These are phyloP conservation scores for Sequoia sempervirens DNA, from an alignment of 75 land plant genomes.

Conservation along the genomic window DNA sequence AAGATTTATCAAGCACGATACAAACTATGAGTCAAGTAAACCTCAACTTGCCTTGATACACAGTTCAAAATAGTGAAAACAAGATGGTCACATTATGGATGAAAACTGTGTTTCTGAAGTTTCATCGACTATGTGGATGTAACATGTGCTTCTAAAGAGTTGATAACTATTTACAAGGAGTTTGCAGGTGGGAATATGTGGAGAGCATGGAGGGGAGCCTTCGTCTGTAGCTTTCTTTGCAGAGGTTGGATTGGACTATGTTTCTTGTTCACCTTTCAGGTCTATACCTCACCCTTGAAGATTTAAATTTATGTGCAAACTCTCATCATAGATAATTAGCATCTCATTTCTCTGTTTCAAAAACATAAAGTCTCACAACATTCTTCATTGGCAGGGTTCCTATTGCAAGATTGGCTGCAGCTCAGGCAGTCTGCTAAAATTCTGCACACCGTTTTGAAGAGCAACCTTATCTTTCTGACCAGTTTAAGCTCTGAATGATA, in stretches of 20 bases:
- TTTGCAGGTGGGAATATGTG: slow-evolving; percentile 91
- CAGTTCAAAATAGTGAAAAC: background rate
- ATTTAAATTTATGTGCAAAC: background rate
- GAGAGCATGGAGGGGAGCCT: slow-evolving; percentile 98
- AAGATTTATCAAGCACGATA: background rate
- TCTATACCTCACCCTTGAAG: slow-evolving; percentile 7
- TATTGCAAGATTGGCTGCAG: slow-evolving; percentile 95
- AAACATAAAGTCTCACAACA: background rate
- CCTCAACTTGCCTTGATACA: background rate
- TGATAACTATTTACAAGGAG: background rate
- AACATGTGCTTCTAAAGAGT: background rate
- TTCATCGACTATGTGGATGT: background rate
- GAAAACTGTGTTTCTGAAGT: background rate
- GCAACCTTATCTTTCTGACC: background rate
- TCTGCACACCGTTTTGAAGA: background rate
- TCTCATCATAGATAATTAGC: background rate
- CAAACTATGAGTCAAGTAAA: background rate
- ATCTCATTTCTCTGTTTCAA: background rate
- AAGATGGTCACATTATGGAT: background rate
- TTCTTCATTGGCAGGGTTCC: slow-evolving; percentile 69
- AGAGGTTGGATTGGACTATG: slow-evolving; percentile 86
- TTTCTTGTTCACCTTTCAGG: slow-evolving; percentile 99
- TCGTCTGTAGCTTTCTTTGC: slow-evolving; percentile 95
- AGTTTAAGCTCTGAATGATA: background rate
- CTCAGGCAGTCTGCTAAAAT: slow-evolving; percentile 69